Base-by-base conservation (phyloP, 768 basidiomycete genomes). In the Termitomyces eurrhizus region DNA sequence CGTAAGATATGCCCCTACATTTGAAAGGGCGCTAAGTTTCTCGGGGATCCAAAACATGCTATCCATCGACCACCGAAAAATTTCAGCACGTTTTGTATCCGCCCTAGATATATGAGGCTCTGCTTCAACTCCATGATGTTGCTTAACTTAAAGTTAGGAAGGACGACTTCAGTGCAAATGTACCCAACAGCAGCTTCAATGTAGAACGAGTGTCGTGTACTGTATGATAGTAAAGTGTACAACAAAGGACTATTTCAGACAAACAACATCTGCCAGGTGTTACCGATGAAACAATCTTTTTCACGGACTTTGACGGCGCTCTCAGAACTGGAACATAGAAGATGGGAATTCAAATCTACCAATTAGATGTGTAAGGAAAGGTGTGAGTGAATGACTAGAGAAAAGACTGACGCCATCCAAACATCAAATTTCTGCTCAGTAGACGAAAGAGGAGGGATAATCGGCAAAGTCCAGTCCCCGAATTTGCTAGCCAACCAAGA, bases 381-480 rank as follows among this genome's bases (percentile, higher is more conserved):
- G n/a, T 12, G n/a, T 35, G 18, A 21, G n/a, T 16, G 35, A 36
- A 13, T 16, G 12, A 3, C 2, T 14, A 4, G 4, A 26, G 12
- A 8, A 37, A 52, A 52, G 21, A 52, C 51, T 36, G 13, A 52
- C 51, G 51, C 51, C 35, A 37, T 52, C 35, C 51, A 52, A 36
- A 52, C 51, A 52, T 52, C 51, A 36, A 14, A 52, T 52, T 52
- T 52, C 51, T 52, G 51, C 36, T 52, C n/a, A 7, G 24, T 18
- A 37, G 51, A 37, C 13, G 35, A 24, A 36, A 52, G 35, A 37
- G 51, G 35, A 24, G 51, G 51, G 7, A 36, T 14, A 16, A 52
- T 52, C 11, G 35, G 35, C 51, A 52, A 37, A 7, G 51, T 37
- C 35, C 35, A 52, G 24, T 52, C 36, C 14, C 51, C 51, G 7